A percentile compares a stretch with the other conserved stretches of the same genome.
These are phyloP conservation scores for Erodium trifolium DNA, from an alignment of 441 rosid species.

Conservation along the genomic window DNA sequence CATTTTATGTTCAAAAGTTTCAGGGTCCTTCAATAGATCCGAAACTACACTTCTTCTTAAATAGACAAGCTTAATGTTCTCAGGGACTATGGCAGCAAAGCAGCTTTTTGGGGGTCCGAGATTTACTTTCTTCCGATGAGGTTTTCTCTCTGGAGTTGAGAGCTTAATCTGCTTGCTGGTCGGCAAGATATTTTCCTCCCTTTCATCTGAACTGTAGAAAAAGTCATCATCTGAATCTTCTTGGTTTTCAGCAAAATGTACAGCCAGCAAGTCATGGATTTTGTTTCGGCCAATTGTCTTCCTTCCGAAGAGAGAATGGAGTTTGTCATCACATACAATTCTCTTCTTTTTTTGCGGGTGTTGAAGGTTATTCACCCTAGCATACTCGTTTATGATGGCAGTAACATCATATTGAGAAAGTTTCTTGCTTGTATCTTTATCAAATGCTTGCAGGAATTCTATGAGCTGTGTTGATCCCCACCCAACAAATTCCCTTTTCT, in stretches of 20 bases:
- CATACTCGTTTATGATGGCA: slow-evolving; percentile 31
- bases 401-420: slow-evolving; percentile 40
- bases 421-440: slow-evolving; percentile 32
- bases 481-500: slow-evolving; percentile 39
- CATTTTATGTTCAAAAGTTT: slow-evolving; percentile 40
- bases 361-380: slow-evolving; percentile 30
- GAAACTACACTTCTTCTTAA: slow-evolving; percentile 48
- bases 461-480: slow-evolving; percentile 58
- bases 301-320: slow-evolving; percentile 39
- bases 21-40: slow-evolving; percentile 35
- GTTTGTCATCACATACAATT: slow-evolving; percentile 38
- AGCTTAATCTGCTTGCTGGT: slow-evolving; percentile 13
- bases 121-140: slow-evolving; percentile 21
- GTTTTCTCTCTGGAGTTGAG: slow-evolving; percentile 22
- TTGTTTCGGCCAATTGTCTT: slow-evolving; percentile 30
- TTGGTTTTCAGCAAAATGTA: slow-evolving; percentile 48
- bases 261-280: slow-evolving; percentile 38
- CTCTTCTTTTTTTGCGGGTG: slow-evolving; percentile 38
- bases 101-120: slow-evolving; percentile 30
- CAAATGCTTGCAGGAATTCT: slow-evolving; percentile 40
- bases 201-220: slow-evolving; percentile 36
- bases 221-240: slow-evolving; percentile 37
- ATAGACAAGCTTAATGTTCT: slow-evolving; percentile 47
- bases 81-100: slow-evolving; percentile 43
- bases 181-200: slow-evolving; percentile 23